These are phyloP conservation scores for Trichoderma gracile DNA, from an alignment of 2,329 filamentous ascomycete genomes.

Conservation along the genomic window DNA sequence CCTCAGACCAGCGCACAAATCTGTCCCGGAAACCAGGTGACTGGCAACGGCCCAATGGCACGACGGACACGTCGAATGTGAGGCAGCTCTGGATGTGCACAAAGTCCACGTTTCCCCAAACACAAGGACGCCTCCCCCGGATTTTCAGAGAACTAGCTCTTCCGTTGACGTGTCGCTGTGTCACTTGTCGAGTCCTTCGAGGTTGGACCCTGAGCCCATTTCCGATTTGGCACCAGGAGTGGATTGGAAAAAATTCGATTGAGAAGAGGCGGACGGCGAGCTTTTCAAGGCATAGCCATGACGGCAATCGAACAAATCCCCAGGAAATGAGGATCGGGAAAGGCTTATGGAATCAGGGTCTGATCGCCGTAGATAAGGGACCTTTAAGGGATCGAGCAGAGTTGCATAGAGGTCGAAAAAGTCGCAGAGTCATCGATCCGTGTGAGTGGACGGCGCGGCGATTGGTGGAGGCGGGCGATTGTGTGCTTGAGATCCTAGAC, in stretches of 20 bases:
- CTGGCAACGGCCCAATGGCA: no score
- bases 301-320: background rate
- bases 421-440: conserved; percentile 16
- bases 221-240: conserved; percentile 11
- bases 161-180: conserved; percentile 12
- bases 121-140: background rate
- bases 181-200: background rate
- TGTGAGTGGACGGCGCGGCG: conserved; percentile 21
- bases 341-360: background rate
- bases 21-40: background rate
- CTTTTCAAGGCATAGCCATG: conserved; percentile 2
- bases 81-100: no score
- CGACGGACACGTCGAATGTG: no score
- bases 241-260: background rate
- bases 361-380: conserved; percentile 22
- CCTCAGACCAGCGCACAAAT: background rate
- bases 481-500: conserved; percentile 24
- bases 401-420: conserved; percentile 10
- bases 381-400: background rate
- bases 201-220: conserved; percentile 8
- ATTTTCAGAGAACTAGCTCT: background rate
- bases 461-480: conserved; percentile 21
- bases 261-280: background rate
- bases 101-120: background rate
- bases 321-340: background rate